A percentile compares a stretch with the other conserved stretches of the same genome.
phyloP scores from a whole-genome alignment of 202 grass and related monocot species.

The Panicum virgatum region DNA sequence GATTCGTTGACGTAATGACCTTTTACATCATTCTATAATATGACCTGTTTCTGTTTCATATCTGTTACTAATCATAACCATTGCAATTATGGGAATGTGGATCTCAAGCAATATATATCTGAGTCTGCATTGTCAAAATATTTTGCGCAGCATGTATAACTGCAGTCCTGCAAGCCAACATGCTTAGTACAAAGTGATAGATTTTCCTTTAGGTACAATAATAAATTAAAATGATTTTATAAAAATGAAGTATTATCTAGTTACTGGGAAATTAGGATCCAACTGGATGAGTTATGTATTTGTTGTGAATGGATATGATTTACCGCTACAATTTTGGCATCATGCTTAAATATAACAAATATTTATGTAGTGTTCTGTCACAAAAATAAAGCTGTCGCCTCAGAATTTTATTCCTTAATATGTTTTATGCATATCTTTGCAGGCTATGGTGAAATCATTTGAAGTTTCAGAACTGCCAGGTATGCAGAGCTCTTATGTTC shows the following conservation, averaged over 20 bases:
- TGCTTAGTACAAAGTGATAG: background rate
- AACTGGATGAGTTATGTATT: background rate
- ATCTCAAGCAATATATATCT: slow-evolving; percentile 3
- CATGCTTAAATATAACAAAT: background rate
- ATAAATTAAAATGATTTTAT: background rate
- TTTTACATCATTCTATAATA: slow-evolving; percentile 1
- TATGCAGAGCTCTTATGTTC: slow-evolving; percentile 34
- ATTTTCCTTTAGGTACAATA: slow-evolving; percentile 3
- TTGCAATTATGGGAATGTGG: background rate
- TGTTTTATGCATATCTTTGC: slow-evolving; percentile 46
- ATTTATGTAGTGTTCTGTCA: background rate
- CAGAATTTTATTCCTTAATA: slow-evolving; percentile 34
- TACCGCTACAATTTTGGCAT: background rate
- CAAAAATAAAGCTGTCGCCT: background rate
- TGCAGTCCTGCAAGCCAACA: background rate
- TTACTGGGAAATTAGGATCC: background rate
- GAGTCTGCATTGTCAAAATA: background rate
- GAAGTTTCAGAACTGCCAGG: slow-evolving; percentile 94
- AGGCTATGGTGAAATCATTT: slow-evolving; percentile 99
- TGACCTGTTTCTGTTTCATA: background rate
- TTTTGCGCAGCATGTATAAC: background rate
- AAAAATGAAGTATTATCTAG: background rate
- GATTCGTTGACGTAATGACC: background rate
- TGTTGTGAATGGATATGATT: background rate
- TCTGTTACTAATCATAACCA: background rate